Evolutionary conservation across 768 basidiomycete species (phyloP).

Genomic region (Cantharellus cinnabarinus): DNA sequence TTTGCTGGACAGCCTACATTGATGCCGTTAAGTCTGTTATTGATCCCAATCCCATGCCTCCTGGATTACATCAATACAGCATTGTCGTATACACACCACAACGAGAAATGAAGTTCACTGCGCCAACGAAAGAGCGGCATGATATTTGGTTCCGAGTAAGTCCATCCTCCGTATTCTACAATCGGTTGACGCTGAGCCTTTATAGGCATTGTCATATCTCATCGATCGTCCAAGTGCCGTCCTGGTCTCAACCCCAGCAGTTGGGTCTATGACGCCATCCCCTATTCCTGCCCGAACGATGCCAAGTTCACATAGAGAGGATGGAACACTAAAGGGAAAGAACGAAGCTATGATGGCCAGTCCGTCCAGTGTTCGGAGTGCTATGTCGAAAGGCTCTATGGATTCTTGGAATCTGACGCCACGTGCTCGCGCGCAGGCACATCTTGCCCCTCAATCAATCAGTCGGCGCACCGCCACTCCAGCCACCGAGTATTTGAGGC

Average conservation of each 20-base stretch:
- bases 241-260: conserved; percentile 12
- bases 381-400: conserved; percentile 24
- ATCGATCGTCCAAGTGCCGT: conserved; percentile 43
- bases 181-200: conserved; percentile 6
- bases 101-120: conserved; percentile 97
- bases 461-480: conserved; percentile 80
- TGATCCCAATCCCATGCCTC: conserved; percentile 90
- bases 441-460: conserved; percentile 53
- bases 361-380: conserved; percentile 46
- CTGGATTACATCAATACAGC: conserved; percentile 80
- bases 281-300: background rate
- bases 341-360: conserved; percentile 23
- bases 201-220: conserved; percentile 77
- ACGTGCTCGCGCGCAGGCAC: conserved; percentile 55
- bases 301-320: background rate
- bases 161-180: conserved; percentile 5
- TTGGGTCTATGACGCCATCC: conserved; percentile 9
- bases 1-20: conserved; percentile 42
- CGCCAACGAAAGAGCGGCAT: conserved; percentile 82
- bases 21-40: conserved; percentile 81
- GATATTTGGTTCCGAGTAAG: conserved; percentile 89
- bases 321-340: conserved; percentile 1
- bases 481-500: conserved; percentile 60
- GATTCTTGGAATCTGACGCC: conserved; percentile 60
- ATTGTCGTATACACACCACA: conserved; percentile 84